These are phyloP conservation scores for Wickerhamomyces xylosicus DNA, from an alignment of 805 yeast species.

Conservation along the genomic window DNA sequence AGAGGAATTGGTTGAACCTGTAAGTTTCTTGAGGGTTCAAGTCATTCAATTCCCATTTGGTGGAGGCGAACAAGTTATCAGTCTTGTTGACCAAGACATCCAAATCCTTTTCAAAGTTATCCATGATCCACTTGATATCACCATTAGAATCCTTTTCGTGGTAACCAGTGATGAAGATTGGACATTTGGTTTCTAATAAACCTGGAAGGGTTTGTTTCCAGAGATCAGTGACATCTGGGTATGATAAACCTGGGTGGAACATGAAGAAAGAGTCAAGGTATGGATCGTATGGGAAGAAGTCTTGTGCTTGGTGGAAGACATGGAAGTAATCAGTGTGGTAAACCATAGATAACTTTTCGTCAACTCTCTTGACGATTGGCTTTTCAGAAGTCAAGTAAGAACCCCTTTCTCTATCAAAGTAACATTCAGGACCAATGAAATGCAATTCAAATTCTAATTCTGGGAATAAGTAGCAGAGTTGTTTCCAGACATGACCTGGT, in stretches of 20 bases:
- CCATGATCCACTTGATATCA: constrained; percentile 63
- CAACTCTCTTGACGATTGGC: constrained; percentile 66
- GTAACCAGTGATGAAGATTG: constrained; percentile 83
- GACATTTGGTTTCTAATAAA: constrained; percentile 86
- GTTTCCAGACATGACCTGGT: constrained; percentile 95
- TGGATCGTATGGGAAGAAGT: constrained; percentile 97
- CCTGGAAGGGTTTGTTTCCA: constrained; percentile 87
- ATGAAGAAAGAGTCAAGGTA: constrained; percentile 86
- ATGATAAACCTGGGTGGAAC: constrained; percentile 92
- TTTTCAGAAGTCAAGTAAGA: constrained; percentile 47
- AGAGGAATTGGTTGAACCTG: constrained; percentile 82
- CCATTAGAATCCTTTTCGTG: constrained; percentile 60
- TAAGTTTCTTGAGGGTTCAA: constrained; percentile 86
- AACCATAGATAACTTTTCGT: constrained; percentile 60
- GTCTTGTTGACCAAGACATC: constrained; percentile 73
- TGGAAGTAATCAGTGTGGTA: constrained; percentile 90
- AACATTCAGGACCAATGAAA: constrained; percentile 90
- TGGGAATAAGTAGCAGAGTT: constrained; percentile 78
- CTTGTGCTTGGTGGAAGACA: constrained; percentile 82
- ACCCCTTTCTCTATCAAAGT: constrained; percentile 61
- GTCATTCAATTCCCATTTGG: constrained; percentile 93
- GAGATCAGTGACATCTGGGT: constrained; percentile 65
- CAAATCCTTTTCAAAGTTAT: constrained; percentile 60
- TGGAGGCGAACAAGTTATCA: constrained; percentile 67
- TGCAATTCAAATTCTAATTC: constrained; percentile 74